phyloP scores from a whole-genome alignment of 2,329 filamentous ascomycete species.

The Ceratocystis destructans region DNA sequence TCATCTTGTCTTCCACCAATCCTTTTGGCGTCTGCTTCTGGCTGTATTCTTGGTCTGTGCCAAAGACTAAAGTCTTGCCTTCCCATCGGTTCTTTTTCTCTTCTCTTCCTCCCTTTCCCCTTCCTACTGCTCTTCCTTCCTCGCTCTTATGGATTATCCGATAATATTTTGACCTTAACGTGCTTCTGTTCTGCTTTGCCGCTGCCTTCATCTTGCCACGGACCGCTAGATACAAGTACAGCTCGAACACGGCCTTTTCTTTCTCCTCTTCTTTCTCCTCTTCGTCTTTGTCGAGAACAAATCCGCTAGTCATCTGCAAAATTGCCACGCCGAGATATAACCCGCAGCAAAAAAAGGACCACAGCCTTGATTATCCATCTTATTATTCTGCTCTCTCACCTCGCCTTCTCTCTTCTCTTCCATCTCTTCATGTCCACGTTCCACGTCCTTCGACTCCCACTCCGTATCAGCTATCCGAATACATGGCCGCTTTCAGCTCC shows the following conservation, averaged over 20 bases:
- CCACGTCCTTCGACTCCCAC: not conserved
- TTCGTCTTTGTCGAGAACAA: not conserved
- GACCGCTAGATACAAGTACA: not conserved
- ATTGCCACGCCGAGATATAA: constrained; percentile 10
- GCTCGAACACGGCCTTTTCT: too few relatives aligned
- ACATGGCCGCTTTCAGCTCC: not conserved
- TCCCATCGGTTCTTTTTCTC: not conserved
- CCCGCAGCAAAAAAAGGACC: not conserved
- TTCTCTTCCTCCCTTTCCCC: not conserved
- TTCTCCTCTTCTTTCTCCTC: not conserved
- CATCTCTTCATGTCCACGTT: not conserved
- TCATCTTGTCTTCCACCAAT: not conserved
- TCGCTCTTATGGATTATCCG: not conserved
- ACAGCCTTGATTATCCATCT: not conserved
- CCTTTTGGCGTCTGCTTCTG: too few relatives aligned
- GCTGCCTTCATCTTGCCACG: not conserved
- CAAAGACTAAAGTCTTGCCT: not conserved
- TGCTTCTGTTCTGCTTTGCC: not conserved
- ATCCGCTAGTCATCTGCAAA: not conserved
- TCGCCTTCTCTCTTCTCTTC: not conserved
- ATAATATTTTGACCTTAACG: not conserved
- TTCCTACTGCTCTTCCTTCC: not conserved
- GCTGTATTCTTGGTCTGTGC: not conserved
- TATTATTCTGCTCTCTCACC: not conserved
- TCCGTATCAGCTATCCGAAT: not conserved